phyloP scores from a whole-genome alignment of 768 basidiomycete species.

The Butyriboletus loyo region DNA sequence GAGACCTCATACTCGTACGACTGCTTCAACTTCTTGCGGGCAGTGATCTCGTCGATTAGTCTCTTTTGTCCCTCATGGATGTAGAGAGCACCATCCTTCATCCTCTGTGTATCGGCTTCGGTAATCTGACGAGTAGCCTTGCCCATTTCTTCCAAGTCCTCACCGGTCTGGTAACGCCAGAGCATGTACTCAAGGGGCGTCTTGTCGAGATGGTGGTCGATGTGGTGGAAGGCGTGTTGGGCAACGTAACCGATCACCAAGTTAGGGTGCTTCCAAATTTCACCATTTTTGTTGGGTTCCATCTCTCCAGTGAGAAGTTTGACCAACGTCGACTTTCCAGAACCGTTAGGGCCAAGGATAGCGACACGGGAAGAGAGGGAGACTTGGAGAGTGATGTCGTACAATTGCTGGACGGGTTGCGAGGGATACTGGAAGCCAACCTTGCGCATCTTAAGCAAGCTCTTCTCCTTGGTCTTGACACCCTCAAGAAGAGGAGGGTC shows the following conservation, averaged over 20 bases:
- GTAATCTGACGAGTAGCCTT: constrained; percentile 88
- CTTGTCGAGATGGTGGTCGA: constrained; percentile 97
- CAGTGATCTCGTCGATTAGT: constrained; percentile 84
- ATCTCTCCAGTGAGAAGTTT: constrained; percentile 95
- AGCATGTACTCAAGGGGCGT: constrained; percentile 99
- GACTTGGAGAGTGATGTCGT: constrained; percentile 94
- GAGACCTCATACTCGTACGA: constrained; percentile 98
- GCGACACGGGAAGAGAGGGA: constrained; percentile 98
- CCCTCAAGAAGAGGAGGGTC: constrained; percentile 96
- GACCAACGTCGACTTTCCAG: constrained; percentile 96
- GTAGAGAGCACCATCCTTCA: constrained; percentile 90
- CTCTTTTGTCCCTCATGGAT: constrained; percentile 94
- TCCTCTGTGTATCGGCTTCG: constrained; percentile 88
- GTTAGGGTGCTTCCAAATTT: constrained; percentile 99
- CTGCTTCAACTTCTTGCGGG: constrained; percentile 98
- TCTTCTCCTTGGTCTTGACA: constrained; percentile 99
- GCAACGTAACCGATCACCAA: constrained; percentile 99
- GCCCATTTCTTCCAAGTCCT: constrained; percentile 94
- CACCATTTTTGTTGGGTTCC: constrained; percentile 95
- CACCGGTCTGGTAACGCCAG: constrained; percentile 99
- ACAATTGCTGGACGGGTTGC: constrained; percentile 82
- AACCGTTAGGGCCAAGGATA: constrained; percentile 97
- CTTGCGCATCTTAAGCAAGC: constrained; percentile 93
- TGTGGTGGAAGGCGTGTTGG: constrained; percentile 99
- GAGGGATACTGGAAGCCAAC: constrained; percentile 96